Conservation (phyloP, 1,284 basidiomycete genomes). For the Tilletia indica region DNA sequence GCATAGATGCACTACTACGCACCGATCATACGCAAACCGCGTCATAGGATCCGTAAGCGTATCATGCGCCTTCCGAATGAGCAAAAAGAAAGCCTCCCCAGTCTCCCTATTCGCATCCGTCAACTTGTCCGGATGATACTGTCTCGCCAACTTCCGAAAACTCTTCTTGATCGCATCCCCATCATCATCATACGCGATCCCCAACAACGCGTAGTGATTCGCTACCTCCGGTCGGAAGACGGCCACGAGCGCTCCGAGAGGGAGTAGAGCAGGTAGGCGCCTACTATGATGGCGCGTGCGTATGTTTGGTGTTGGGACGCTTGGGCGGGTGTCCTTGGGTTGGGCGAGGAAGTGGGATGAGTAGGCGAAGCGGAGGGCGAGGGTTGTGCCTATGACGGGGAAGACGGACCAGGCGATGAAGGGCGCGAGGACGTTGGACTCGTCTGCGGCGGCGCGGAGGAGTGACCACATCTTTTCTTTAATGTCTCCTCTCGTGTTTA, state of each 20-base stretch:
- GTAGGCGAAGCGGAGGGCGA: conserved; percentile 27
- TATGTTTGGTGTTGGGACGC: conserved; percentile 25
- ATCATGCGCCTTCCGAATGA: conserved; percentile 74
- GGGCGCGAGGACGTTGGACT: conserved; percentile 7
- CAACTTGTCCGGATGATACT: conserved; percentile 76
- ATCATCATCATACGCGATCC: conserved; percentile 65
- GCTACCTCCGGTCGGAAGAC: conserved; percentile 57
- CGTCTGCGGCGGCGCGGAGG: conserved; percentile 9
- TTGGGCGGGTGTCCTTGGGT: conserved; percentile 3
- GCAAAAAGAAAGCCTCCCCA: conserved; percentile 71
- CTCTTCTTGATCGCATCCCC: conserved; percentile 69
- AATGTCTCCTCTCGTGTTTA: not conserved
- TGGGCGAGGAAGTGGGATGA: conserved; percentile 19
- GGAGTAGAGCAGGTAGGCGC: conserved; percentile 70
- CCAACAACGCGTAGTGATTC: conserved; percentile 75
- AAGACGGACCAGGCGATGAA: conserved; percentile 33
- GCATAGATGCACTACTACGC: conserved; percentile 60
- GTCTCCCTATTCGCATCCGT: conserved; percentile 58
- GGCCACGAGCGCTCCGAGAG: conserved; percentile 63
- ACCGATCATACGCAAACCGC: conserved; percentile 76
- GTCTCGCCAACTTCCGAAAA: conserved; percentile 72
- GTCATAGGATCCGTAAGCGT: conserved; percentile 73
- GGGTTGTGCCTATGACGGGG: conserved; percentile 28
- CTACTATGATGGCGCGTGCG: conserved; percentile 63
- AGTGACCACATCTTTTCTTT: not conserved